These are phyloP conservation scores for Parsonsia alboflavescens DNA, from an alignment of 257 asterid genomes.

Conservation along the genomic window DNA sequence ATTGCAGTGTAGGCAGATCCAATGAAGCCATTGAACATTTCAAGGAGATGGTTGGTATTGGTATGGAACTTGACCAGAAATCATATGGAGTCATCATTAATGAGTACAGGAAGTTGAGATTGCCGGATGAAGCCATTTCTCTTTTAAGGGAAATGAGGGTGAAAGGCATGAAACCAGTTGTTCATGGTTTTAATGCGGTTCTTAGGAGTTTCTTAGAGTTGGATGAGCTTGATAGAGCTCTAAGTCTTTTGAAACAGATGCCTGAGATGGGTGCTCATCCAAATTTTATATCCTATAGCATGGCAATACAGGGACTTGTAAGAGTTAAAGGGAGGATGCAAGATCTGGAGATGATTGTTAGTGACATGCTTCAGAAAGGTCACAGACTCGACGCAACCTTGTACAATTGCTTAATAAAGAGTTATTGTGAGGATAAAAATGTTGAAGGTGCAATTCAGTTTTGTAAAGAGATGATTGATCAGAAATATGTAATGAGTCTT, in stretches of 20 bases:
- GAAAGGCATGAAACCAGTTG: constrained; percentile 22
- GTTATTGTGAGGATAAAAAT: constrained; percentile 28
- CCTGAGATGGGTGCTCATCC: constrained; percentile 34
- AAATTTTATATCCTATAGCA: constrained; percentile 36
- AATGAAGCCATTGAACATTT: constrained; percentile 41
- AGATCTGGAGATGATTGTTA: constrained; percentile 33
- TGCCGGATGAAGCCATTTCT: constrained; percentile 38
- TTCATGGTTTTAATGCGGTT: constrained; percentile 34
- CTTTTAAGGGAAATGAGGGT: constrained; percentile 35
- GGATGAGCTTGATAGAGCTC: constrained; percentile 29
- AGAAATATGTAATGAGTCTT: constrained; percentile 25
- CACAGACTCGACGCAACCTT: constrained; percentile 36
- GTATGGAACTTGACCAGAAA: constrained; percentile 37
- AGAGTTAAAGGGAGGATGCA: constrained; percentile 30
- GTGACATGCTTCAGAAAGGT: constrained; percentile 31
- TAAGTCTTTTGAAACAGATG: constrained; percentile 34
- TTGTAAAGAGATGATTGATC: constrained; percentile 34
- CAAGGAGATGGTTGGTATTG: constrained; percentile 36
- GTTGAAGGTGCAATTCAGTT: constrained; percentile 30
- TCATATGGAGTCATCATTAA: constrained; percentile 30
- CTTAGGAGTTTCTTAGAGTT: constrained; percentile 27
- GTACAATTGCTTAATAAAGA: constrained; percentile 33
- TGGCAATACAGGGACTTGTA: constrained; percentile 30
- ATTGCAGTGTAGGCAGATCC: constrained; percentile 36
- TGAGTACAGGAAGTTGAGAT: constrained; percentile 38